A percentile compares a stretch with the other conserved stretches of the same genome.
Evolutionary conservation across 2,329 filamentous ascomycete genomes (phyloP).

Genomic region (Albophoma yamanashiensis): DNA sequence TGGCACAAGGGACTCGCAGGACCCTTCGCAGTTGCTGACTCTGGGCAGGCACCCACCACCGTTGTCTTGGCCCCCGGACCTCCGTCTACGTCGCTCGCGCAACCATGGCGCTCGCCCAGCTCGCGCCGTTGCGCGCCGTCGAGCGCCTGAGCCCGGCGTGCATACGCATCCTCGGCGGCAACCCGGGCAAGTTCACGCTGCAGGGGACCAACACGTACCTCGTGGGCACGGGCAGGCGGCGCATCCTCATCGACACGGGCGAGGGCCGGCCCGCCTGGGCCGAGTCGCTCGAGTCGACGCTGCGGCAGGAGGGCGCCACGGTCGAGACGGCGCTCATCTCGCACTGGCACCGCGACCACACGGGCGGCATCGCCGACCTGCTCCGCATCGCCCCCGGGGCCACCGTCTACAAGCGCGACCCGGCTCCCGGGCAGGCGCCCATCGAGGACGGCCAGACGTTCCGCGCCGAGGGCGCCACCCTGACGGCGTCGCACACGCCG

Average conservation of each 20-base stretch:
- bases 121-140: conserved; percentile 59
- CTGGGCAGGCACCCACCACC: not conserved
- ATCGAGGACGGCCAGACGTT: conserved; percentile 44
- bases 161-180: conserved; percentile 79
- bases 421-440: conserved; percentile 33
- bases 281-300: conserved; percentile 48
- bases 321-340: conserved; percentile 68
- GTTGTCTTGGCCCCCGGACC: not conserved
- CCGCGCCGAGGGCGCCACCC: conserved; percentile 47
- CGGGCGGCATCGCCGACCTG: conserved; percentile 63
- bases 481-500: conserved; percentile 50
- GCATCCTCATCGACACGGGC: conserved; percentile 84
- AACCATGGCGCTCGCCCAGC: conserved; percentile 9
- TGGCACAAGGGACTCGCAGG: too few relatives aligned
- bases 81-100: not conserved
- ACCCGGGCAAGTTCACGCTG: conserved; percentile 71
- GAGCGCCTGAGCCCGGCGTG: conserved; percentile 68
- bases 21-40: too few relatives aligned
- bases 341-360: conserved; percentile 89
- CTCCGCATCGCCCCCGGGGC: conserved; percentile 50
- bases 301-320: conserved; percentile 56
- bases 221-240: conserved; percentile 59
- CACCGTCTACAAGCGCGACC: conserved; percentile 56
- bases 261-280: conserved; percentile 72
- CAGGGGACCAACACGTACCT: conserved; percentile 93